phyloP scores from a whole-genome alignment of 371 early-diverging fungal genomes.

The Mortierella sp. region DNA sequence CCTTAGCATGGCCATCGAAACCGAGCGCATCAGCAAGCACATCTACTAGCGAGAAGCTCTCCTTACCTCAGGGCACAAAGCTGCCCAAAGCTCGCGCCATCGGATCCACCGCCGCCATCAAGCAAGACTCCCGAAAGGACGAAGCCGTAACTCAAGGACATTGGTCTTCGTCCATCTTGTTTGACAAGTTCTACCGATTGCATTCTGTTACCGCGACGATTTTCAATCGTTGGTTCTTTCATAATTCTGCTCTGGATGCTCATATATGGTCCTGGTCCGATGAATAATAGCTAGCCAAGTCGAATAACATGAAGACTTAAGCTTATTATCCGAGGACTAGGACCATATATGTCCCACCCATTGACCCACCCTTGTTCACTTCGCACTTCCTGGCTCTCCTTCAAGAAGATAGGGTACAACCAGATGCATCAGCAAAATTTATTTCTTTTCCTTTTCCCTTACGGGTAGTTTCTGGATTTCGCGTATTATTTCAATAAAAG shows the following conservation, averaged over 20 bases:
- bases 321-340: no score
- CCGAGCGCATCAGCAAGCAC: slow-evolving; percentile 18
- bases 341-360: slow-evolving; percentile 1
- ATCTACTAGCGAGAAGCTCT: neutral
- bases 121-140: neutral
- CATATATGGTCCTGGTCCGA: slow-evolving; percentile 26
- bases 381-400: neutral
- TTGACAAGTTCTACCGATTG: slow-evolving; percentile 14
- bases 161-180: slow-evolving; percentile 16
- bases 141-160: slow-evolving; percentile 10
- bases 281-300: slow-evolving; percentile 3
- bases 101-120: slow-evolving; percentile 6
- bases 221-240: slow-evolving; percentile 1
- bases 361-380: neutral
- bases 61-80: slow-evolving; percentile 7
- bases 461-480: neutral
- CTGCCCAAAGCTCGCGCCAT: slow-evolving; percentile 4
- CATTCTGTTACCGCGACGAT: neutral
- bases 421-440: neutral
- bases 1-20: neutral
- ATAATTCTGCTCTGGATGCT: slow-evolving; percentile 15
- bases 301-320: neutral
- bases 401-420: neutral
- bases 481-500: slow-evolving; percentile 1
- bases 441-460: neutral